A percentile compares a stretch with the other conserved stretches of the same genome.
These are phyloP conservation scores for Mortierella sp. DNA, from an alignment of 371 early-diverging fungal species.

Conservation along the genomic window DNA sequence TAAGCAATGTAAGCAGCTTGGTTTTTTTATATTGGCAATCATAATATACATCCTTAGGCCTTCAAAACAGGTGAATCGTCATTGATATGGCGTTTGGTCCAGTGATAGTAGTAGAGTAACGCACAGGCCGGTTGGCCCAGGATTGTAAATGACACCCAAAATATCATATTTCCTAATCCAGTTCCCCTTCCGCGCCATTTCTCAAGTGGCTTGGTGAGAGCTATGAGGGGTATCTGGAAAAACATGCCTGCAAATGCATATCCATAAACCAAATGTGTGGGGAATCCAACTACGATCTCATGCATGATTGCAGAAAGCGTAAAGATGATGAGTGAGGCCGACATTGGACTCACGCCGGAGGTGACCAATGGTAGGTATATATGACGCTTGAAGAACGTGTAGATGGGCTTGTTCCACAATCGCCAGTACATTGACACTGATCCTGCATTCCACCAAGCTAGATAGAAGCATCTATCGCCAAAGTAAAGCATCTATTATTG, in stretches of 20 bases:
- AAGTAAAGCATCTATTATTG: conserved; percentile 75
- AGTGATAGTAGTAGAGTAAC: conserved; percentile 86
- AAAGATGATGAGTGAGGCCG: conserved; percentile 79
- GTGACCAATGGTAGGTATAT: conserved; percentile 82
- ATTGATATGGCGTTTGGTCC: conserved; percentile 62
- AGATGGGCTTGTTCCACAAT: conserved; percentile 92
- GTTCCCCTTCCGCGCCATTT: conserved; percentile 81
- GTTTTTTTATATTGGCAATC: neutral
- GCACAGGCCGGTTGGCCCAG: conserved; percentile 90
- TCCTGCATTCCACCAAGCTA: conserved; percentile 93
- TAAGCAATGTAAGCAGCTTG: neutral
- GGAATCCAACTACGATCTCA: conserved; percentile 88
- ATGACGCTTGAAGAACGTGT: conserved; percentile 90
- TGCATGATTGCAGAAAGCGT: conserved; percentile 88
- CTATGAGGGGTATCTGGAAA: conserved; percentile 89
- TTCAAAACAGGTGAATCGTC: conserved; percentile 8
- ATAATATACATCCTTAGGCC: neutral
- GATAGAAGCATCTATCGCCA: conserved; percentile 92
- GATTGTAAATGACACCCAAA: conserved; percentile 90
- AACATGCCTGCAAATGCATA: conserved; percentile 94
- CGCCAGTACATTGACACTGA: conserved; percentile 91
- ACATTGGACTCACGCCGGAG: conserved; percentile 62
- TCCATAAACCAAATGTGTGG: conserved; percentile 83
- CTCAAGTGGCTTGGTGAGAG: conserved; percentile 72
- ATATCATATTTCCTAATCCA: conserved; percentile 90